Conservation (phyloP, 1,139 yeast genomes). For the Saccharomyces hybrid region DNA sequence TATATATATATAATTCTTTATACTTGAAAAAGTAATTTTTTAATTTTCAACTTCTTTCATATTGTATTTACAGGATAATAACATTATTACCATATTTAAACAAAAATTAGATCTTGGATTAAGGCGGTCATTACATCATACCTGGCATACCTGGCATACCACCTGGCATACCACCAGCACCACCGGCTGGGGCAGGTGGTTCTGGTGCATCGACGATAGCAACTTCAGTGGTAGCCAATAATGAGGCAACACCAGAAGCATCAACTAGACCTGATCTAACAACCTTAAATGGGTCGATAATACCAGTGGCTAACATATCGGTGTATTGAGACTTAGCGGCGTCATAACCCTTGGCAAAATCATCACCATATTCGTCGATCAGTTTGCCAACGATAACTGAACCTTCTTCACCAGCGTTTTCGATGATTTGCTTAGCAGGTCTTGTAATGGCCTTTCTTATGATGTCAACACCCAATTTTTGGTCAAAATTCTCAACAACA, state of each 20-base stretch:
- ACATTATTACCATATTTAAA: background rate
- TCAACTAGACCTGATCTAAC: constrained; percentile 95
- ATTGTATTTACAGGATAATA: background rate
- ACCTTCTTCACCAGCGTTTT: constrained; percentile 98
- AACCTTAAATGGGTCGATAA: constrained; percentile 98
- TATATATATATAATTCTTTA: background rate
- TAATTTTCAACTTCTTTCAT: background rate
- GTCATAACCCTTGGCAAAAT: constrained; percentile 89
- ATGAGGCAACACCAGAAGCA: constrained; percentile 96
- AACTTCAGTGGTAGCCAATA: constrained; percentile 97
- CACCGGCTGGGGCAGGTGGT: constrained; percentile 64
- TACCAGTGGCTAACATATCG: constrained; percentile 96
- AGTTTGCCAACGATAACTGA: constrained; percentile 95
- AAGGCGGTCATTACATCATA: constrained; percentile 21
- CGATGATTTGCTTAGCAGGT: constrained; percentile 96
- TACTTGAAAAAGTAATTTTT: background rate
- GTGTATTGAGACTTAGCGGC: constrained; percentile 90
- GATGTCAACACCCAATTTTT: constrained; percentile 93
- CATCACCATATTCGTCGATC: constrained; percentile 68
- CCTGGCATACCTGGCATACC: constrained; percentile 54
- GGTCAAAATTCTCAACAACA: constrained; percentile 89
- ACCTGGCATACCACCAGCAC: constrained; percentile 37
- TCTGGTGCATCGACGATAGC: constrained; percentile 97
- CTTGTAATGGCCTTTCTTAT: constrained; percentile 91
- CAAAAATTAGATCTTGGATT: background rate